Percentiles rank a stretch among this genome's conserved stretches.
phyloP scores from a whole-genome alignment of 441 rosid species.

The Rhodomyrtus psidioides region DNA sequence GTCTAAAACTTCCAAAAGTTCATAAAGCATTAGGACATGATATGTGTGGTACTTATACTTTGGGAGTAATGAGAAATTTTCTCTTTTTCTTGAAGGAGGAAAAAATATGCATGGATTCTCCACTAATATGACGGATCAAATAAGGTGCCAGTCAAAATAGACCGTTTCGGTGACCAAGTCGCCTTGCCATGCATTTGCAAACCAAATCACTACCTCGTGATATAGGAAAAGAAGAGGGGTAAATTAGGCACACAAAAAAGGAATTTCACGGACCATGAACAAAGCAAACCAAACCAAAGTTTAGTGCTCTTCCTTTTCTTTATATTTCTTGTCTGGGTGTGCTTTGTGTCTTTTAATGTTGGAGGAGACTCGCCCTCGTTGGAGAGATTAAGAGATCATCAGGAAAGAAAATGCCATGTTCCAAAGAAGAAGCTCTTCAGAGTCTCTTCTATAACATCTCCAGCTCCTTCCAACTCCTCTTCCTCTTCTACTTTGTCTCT shows the following conservation, averaged over 20 bases:
- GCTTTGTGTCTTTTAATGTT: slow-evolving; percentile 15
- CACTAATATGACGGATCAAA: background rate
- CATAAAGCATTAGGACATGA: background rate
- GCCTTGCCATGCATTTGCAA: no score
- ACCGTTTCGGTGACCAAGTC: no score
- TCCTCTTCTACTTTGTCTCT: slow-evolving; percentile 60
- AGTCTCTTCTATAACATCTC: slow-evolving; percentile 72
- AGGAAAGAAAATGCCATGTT: slow-evolving; percentile 56
- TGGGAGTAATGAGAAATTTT: background rate
- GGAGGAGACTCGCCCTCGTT: background rate
- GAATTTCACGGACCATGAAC: slow-evolving; percentile 21
- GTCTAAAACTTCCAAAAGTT: background rate
- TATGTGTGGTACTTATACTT: background rate
- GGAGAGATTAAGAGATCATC: slow-evolving; percentile 14
- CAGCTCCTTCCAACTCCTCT: slow-evolving; percentile 52
- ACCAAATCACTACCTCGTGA: background rate
- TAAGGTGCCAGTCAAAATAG: no score
- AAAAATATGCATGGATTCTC: no score
- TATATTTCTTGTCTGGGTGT: background rate
- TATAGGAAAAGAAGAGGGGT: slow-evolving; percentile 1
- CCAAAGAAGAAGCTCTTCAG: slow-evolving; percentile 58
- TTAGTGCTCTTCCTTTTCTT: background rate
- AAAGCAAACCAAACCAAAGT: slow-evolving; percentile 6
- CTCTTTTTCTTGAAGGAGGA: background rate
- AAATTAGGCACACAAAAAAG: slow-evolving; percentile 7